These are phyloP conservation scores for Calcarisporium arbuscula DNA, from an alignment of 2,329 filamentous ascomycete species.

Conservation along the genomic window DNA sequence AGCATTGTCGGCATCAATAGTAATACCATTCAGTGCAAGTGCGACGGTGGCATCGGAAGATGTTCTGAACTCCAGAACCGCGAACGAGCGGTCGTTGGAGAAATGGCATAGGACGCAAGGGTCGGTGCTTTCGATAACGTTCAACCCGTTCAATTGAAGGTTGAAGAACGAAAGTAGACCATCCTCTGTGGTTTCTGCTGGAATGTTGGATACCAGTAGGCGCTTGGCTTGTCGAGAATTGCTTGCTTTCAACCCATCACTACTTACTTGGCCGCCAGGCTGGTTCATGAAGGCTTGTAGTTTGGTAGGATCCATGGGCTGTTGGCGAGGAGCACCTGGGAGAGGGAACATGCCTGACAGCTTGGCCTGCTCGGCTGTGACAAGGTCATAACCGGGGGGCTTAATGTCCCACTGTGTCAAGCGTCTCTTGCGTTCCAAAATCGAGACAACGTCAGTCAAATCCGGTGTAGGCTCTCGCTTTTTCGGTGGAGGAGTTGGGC, in stretches of 20 bases:
- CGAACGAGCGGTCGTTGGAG: slow-evolving; percentile 72
- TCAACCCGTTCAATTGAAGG: slow-evolving; percentile 91
- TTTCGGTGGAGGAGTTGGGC: slow-evolving; percentile 73
- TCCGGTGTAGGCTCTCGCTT: slow-evolving; percentile 95
- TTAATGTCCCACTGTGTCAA: slow-evolving; percentile 99
- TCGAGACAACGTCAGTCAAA: slow-evolving; percentile 74
- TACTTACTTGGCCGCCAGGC: slow-evolving; percentile 64
- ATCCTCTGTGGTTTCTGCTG: slow-evolving; percentile 67
- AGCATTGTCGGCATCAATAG: slow-evolving; percentile 70
- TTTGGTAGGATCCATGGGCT: slow-evolving; percentile 90
- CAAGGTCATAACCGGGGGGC: slow-evolving; percentile 94
- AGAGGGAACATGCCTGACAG: slow-evolving; percentile 98
- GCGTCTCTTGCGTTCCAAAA: slow-evolving; percentile 81
- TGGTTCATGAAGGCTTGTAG: slow-evolving; percentile 95
- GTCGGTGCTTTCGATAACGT: slow-evolving; percentile 76
- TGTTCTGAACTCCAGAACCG: slow-evolving; percentile 84
- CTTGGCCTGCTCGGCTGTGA: slow-evolving; percentile 97
- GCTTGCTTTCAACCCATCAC: slow-evolving; percentile 78
- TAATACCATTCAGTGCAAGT: slow-evolving; percentile 80
- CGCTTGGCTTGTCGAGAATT: slow-evolving; percentile 94
- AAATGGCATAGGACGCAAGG: slow-evolving; percentile 82
- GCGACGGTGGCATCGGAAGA: slow-evolving; percentile 85
- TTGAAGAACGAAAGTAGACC: slow-evolving; percentile 83
- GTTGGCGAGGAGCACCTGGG: slow-evolving; percentile 87
- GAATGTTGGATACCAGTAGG: slow-evolving; percentile 80